Base-by-base conservation (phyloP, 1,139 yeast genomes). In the Saccharomyces hybrid region DNA sequence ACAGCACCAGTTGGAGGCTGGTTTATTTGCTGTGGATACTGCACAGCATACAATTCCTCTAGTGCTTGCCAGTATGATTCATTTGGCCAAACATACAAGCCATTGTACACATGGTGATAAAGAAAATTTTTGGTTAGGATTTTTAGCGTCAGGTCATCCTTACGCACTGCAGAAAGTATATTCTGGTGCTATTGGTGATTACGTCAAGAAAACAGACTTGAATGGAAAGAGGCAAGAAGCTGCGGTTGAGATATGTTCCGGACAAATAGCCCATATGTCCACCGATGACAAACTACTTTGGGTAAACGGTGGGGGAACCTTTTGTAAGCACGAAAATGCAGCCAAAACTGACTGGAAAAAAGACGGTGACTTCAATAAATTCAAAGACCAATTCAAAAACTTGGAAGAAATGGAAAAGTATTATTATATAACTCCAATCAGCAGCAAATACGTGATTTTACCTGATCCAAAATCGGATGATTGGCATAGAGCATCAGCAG, bases 71-170 rank as follows among this genome's bases (percentile, higher is more conserved):
- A 64, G 74, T 14, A 53, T 55, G 9, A 49, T 72, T 16, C 76
- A 76, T 55, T 73, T 64, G 69, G 68, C 72, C 59, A 61, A 64
- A 28, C 74, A 79, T 1, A 67, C 75, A 4, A 64, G 67, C 1
- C 60, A 68, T 2, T 69, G 78, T 55, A 65, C 74, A 14, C 75
- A 76, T 61, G 85, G 85, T 27, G 86, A 82, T 59, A 82, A 82
- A 61, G 87, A 82, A 63, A 69, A 80, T 42, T 78, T 81, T 57
- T 82, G 85, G 85, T 64, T 82, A 47, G 81, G 84, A 3, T 76
- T 78, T 54, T 74, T 79, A 14, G 61, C 76, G 2, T 63, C 71
- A 11, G 82, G 82, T 11, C 47, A 46, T 14, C 44, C 32, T 14
- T 53, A 42, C 28, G 29, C 49, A 7, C 42, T 48, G 4, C 46